Base-by-base conservation (phyloP, 306 rosid genomes). In the Biancaea sappan region DNA sequence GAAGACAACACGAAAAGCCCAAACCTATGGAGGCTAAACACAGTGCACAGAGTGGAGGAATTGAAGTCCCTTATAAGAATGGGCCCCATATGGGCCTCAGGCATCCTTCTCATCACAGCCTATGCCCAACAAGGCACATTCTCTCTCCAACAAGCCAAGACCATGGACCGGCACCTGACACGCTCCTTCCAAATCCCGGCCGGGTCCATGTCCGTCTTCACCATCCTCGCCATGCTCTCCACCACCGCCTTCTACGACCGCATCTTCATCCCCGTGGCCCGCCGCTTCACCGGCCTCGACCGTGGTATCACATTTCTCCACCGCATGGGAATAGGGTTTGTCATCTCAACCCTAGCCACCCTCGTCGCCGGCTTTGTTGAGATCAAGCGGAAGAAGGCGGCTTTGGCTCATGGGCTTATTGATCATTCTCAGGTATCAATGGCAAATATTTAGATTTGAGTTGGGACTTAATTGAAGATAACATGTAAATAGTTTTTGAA, bases 41-140 rank as follows among this genome's bases (percentile, higher is more conserved):
- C 99, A 46, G 87, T 92, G 38, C 99, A 94, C 26, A 80, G 99
- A 34, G 93, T 92, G 1, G 99, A 94, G 63, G 99, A 94, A 65
- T 67, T 94, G 8, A 94, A 94, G 59, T 87, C 97, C 21, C 41
- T 92, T 24, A 88, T 94, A 18, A 65, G 99, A 51, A 94, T 94
- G 99, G 96, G 93, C 10, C 99, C 99, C 4, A 94, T 94, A 58
- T 92, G 99, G 99, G 99, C 92, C 1, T 65, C 99, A 52, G 97
- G 97, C 3, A 90, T 92, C n/a, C 73, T 94, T 34, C 89, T 94
- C 18, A 88, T 90, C 62, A 94, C 99, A 52, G 99, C 99, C 60
- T 92, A 94, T 43, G 84, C 96, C 19, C 99, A 94, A 48, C 99
- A 94, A 68, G 0, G 65, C 87, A 94, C 99, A 0, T 94, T 92